Conservation (phyloP, 202 grass and related monocot genomes). For the Saccharum hybrid region DNA sequence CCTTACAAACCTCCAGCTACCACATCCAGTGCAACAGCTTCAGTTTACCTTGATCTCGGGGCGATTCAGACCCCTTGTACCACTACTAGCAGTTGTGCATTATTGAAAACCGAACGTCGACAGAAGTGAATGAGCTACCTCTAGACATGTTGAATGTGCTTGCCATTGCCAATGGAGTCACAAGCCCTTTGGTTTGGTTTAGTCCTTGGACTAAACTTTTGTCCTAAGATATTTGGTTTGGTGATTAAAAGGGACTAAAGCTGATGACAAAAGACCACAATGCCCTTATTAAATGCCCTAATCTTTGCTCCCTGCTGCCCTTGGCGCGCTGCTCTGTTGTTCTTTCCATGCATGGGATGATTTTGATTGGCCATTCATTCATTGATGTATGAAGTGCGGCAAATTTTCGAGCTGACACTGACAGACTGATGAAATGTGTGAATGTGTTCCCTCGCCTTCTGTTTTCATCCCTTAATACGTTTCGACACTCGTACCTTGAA, state of each 20-base stretch:
- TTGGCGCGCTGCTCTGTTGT: too few relatives aligned
- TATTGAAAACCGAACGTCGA: conserved; percentile 29
- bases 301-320: too few relatives aligned
- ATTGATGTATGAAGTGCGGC: background rate
- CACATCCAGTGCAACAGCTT: too few relatives aligned
- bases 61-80: conserved; percentile 43
- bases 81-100: conserved; percentile 49
- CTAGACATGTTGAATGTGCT: conserved; percentile 17
- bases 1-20: too few relatives aligned
- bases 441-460: background rate
- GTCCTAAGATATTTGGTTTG: too few relatives aligned
- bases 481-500: too few relatives aligned
- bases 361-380: background rate
- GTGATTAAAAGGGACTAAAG: too few relatives aligned
- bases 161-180: background rate
- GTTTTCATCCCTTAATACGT: background rate
- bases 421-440: background rate
- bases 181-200: background rate
- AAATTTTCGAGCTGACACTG: too few relatives aligned
- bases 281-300: too few relatives aligned
- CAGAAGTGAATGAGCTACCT: conserved; percentile 1
- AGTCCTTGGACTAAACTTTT: too few relatives aligned
- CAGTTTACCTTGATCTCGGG: background rate
- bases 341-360: background rate
- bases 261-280: too few relatives aligned